These are phyloP conservation scores for Avena eriantha DNA, from an alignment of 176 grass and related monocot species.

Conservation along the genomic window DNA sequence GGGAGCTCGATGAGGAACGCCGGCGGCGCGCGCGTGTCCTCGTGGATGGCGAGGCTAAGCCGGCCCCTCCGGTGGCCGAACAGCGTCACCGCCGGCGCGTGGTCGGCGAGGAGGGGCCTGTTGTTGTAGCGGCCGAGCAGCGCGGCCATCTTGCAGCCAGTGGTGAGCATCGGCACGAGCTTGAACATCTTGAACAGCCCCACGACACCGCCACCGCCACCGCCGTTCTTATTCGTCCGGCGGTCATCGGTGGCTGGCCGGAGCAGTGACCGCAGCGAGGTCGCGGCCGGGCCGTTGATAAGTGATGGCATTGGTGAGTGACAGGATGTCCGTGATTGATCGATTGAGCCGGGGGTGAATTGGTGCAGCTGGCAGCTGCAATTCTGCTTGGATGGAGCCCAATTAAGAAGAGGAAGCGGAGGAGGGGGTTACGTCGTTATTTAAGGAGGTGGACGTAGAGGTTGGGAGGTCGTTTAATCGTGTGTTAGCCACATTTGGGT, in stretches of 20 bases:
- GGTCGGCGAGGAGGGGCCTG: slow-evolving; percentile 64
- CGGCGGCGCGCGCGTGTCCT: slow-evolving; percentile 81
- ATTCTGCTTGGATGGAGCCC: slow-evolving; percentile 33
- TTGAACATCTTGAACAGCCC: slow-evolving; percentile 92
- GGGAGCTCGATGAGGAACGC: slow-evolving; percentile 92
- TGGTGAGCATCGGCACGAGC: slow-evolving; percentile 78
- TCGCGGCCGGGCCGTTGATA: slow-evolving; percentile 40
- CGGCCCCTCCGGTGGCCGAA: slow-evolving; percentile 86
- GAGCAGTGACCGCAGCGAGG: slow-evolving; percentile 62
- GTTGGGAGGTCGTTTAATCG: slow-evolving; percentile 36
- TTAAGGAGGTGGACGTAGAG: slow-evolving; percentile 30
- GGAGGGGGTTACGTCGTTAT: slow-evolving; percentile 44
- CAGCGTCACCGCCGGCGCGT: slow-evolving; percentile 79
- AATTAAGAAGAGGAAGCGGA: slow-evolving; percentile 18
- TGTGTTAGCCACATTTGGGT: background rate
- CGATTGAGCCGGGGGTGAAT: slow-evolving; percentile 21
- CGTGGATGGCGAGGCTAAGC: slow-evolving; percentile 85
- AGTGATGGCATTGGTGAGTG: slow-evolving; percentile 64
- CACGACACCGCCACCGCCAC: slow-evolving; percentile 12
- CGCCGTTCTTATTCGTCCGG: slow-evolving; percentile 41
- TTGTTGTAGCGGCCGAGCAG: slow-evolving; percentile 57
- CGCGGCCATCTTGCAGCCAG: slow-evolving; percentile 84
- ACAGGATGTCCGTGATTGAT: background rate
- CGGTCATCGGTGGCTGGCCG: slow-evolving; percentile 56
- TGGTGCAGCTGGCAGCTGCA: slow-evolving; percentile 27